Evolutionary conservation across 768 basidiomycete genomes (phyloP).

Genomic region (Megacollybia marginata): DNA sequence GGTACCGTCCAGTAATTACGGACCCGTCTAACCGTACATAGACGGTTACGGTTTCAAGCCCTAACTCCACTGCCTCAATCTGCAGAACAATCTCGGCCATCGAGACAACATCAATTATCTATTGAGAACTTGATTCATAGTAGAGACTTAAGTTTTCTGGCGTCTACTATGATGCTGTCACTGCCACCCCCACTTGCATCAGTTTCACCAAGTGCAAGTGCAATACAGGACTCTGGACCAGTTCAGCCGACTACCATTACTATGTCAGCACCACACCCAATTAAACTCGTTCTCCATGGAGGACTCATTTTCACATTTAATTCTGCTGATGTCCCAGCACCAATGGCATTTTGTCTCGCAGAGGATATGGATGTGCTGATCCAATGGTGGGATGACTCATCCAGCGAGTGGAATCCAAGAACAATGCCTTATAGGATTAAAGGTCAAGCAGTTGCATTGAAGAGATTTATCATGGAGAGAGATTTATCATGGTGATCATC

Average conservation of each 20-base stretch:
- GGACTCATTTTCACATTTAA: background rate
- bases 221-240: background rate
- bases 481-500: background rate
- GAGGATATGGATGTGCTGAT: background rate
- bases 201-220: background rate
- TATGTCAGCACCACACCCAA: background rate
- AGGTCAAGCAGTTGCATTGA: background rate
- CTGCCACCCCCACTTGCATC: background rate
- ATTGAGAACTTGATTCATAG: background rate
- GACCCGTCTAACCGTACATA: no score
- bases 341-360: background rate
- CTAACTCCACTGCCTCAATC: no score
- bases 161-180: background rate
- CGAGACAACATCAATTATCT: no score
- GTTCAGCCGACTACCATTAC: background rate
- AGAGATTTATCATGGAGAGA: background rate
- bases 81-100: no score
- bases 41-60: no score
- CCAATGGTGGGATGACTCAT: conserved; percentile 1
- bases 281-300: background rate
- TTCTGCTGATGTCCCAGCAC: background rate
- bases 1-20: no score
- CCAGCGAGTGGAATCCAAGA: background rate
- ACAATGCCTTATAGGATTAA: background rate
- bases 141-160: background rate